Conservation (phyloP, 1,139 yeast genomes). For the Yamadazyma triangularis region DNA sequence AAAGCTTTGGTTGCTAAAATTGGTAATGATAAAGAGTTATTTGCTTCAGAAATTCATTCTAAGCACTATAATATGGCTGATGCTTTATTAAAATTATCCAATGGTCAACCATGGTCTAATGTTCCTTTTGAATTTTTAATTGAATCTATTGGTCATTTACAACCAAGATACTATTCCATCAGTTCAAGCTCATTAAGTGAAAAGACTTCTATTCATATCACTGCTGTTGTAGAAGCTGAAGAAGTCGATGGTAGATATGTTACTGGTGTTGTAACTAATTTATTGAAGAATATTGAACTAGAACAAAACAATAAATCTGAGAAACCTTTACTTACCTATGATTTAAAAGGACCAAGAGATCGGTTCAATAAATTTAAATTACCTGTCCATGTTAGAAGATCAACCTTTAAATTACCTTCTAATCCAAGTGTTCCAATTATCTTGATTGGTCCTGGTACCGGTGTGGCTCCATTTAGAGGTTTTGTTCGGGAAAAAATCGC, state of each 20-base stretch:
- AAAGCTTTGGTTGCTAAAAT: conserved; percentile 50
- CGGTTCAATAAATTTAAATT: conserved; percentile 53
- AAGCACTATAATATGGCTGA: conserved; percentile 74
- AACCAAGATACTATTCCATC: conserved; percentile 94
- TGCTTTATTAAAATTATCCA: conserved; percentile 58
- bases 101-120: conserved; percentile 59
- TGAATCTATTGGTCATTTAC: conserved; percentile 76
- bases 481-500: conserved; percentile 76
- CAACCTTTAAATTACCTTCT: conserved; percentile 91
- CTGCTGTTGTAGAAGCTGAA: conserved; percentile 89
- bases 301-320: conserved; percentile 48
- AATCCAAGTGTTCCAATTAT: conserved; percentile 81
- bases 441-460: conserved; percentile 97
- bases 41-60: conserved; percentile 59
- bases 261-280: conserved; percentile 89
- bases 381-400: conserved; percentile 91
- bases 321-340: conserved; percentile 55
- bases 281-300: conserved; percentile 68
- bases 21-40: conserved; percentile 64
- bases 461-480: conserved; percentile 97
- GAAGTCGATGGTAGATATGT: conserved; percentile 38
- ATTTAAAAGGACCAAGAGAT: conserved; percentile 77
- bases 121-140: conserved; percentile 84
- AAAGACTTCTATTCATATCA: conserved; percentile 70
- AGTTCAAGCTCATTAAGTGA: conserved; percentile 85